Base-by-base conservation (phyloP, 2,329 filamentous ascomycete genomes). In the Aspergillus aculeatinus region DNA sequence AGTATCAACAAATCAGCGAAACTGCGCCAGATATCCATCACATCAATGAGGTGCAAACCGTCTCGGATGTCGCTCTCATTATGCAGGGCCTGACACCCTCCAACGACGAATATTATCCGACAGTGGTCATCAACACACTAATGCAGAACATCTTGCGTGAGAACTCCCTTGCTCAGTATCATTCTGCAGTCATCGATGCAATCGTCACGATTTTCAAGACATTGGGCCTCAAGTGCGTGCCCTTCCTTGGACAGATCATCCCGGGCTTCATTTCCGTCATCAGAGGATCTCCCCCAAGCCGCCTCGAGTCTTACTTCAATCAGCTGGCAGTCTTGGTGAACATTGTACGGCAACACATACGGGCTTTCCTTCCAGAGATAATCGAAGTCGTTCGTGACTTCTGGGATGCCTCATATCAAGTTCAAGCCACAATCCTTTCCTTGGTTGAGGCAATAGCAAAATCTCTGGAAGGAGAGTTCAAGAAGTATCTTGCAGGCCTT, bases 171-270 rank as follows among this genome's bases (percentile, higher is more conserved):
- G 86, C 89, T 12, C 91, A 96, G 70, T 94, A 96, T 69, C 96
- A 99, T 70, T 94, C 92, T 4, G 87, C 89, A 11, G 94, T 98
- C 14, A 95, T 99, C 55, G 95, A 98, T 74, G 95, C 95, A 5
- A 96, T 99, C 68, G 98, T 99, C 88, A 96, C 92, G 68, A 99
- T 99, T 60, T 99, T 99, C 78, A 91, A 95, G 68, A 99, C 96
- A 0, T 84, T 99, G 62, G 95, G 95, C 2, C 80, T 99, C 68
- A 96, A 98, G 74, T 99, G 95, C 73, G 94, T 99, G 9, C 90
- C 92, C 0, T 99, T 98, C 76, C 85, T 99, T 1, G 90, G 91
- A 62, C 89, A 95, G 62, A 97, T 99, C 62, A 91, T 99, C 33
- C 95, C 96, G 0, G 95, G 92, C 0, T 99, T 99, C 71, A 83